Evolutionary conservation across 176 grass and related monocot genomes (phyloP).

Genomic region (Panicum miliaceum): DNA sequence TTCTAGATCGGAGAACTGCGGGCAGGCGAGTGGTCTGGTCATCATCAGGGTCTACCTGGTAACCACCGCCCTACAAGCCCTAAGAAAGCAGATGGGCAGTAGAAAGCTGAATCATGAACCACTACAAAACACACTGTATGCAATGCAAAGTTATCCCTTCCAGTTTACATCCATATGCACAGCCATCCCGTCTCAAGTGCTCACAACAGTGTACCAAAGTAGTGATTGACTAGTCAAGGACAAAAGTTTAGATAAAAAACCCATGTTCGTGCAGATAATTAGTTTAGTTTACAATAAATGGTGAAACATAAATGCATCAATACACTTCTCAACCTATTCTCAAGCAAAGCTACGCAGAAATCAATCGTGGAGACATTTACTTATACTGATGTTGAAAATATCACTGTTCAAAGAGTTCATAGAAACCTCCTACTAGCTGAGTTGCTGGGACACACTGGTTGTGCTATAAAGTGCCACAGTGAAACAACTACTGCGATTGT

Average conservation of each 20-base stretch:
- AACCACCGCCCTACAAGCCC: conserved; percentile 26
- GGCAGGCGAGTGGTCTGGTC: neutral
- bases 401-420: neutral
- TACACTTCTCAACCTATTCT: neutral
- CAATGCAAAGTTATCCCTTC: conserved; percentile 3
- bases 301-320: neutral
- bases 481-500: neutral
- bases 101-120: neutral
- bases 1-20: neutral
- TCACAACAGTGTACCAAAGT: conserved; percentile 17
- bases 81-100: conserved; percentile 19
- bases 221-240: neutral
- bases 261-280: neutral
- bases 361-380: neutral
- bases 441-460: neutral
- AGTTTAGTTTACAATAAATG: neutral
- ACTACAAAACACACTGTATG: conserved; percentile 32
- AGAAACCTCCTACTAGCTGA: neutral
- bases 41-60: conserved; percentile 22
- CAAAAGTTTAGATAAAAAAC: neutral
- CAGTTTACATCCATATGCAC: conserved; percentile 17
- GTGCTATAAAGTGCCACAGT: conserved; percentile 17
- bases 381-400: neutral
- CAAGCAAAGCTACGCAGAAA: neutral
- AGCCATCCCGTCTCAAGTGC: conserved; percentile 22